These are phyloP conservation scores for Colletotrichum simmondsii DNA, from an alignment of 2,329 filamentous ascomycete species.

Conservation along the genomic window DNA sequence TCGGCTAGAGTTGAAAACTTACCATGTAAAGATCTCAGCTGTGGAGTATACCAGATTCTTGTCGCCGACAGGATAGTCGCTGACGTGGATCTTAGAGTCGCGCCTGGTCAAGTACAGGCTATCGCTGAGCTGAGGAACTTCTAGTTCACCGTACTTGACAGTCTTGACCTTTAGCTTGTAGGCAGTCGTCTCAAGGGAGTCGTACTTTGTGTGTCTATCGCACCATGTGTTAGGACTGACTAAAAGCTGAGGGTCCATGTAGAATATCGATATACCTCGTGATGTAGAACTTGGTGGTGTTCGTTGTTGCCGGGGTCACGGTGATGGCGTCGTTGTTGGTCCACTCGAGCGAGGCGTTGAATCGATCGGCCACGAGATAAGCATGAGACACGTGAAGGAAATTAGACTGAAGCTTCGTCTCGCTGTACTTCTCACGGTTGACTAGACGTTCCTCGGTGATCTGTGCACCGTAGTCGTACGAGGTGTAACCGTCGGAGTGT, in stretches of 20 bases:
- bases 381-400: constrained; percentile 76
- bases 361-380: constrained; percentile 69
- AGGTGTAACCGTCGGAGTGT: constrained; percentile 68
- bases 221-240: neutral
- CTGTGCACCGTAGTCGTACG: constrained; percentile 57
- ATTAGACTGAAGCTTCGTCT: constrained; percentile 77
- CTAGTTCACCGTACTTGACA: constrained; percentile 58
- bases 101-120: constrained; percentile 66
- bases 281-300: constrained; percentile 67
- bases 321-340: constrained; percentile 57
- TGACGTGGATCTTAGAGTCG: constrained; percentile 72
- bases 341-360: constrained; percentile 38
- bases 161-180: constrained; percentile 72
- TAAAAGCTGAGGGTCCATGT: neutral
- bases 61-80: constrained; percentile 69
- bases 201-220: constrained; percentile 71
- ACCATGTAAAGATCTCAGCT: constrained; percentile 72
- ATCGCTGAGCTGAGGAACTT: constrained; percentile 65
- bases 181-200: constrained; percentile 60
- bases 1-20: fast-evolving
- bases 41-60: constrained; percentile 72
- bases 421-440: constrained; percentile 77
- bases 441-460: constrained; percentile 76
- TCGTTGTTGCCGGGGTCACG: constrained; percentile 67
- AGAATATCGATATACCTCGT: neutral